Percentiles rank a stretch among this genome's conserved stretches.
Evolutionary conservation across 2,329 filamentous ascomycete genomes (phyloP).

Genomic region (Scorias spongiosa): DNA sequence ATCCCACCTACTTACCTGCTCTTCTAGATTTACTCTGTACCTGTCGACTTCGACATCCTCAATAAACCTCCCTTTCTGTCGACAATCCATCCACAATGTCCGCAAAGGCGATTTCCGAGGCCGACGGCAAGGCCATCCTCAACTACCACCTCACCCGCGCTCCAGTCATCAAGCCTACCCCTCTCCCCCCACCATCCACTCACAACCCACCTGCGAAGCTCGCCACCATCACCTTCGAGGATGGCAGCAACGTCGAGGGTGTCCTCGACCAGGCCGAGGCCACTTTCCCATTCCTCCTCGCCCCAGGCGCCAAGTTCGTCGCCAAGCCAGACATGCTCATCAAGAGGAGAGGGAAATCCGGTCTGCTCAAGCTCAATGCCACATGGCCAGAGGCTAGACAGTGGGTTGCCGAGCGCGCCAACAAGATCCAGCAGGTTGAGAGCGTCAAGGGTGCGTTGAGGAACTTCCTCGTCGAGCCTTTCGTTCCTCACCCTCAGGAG

Average conservation of each 20-base stretch:
- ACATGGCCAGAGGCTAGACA: constrained; percentile 84
- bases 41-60: too few relatives aligned
- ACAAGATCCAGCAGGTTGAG: constrained; percentile 88
- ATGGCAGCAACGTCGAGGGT: constrained; percentile 65
- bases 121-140: constrained; percentile 99
- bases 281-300: constrained; percentile 91
- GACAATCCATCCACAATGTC: constrained; percentile 43
- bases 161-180: constrained; percentile 92
- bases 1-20: too few relatives aligned
- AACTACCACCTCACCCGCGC: constrained; percentile 99
- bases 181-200: constrained; percentile 65
- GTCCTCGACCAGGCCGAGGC: constrained; percentile 91
- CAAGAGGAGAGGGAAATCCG: constrained; percentile 98
- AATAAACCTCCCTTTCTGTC: too few relatives aligned
- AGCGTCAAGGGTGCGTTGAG: constrained; percentile 74
- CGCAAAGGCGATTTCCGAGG: constrained; percentile 94
- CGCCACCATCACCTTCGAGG: constrained; percentile 83
- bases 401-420: constrained; percentile 85
- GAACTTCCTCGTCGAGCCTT: constrained; percentile 96
- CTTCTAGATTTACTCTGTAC: too few relatives aligned
- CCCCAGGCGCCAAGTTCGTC: constrained; percentile 75
- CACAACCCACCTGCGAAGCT: constrained; percentile 90
- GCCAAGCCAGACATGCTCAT: constrained; percentile 99
- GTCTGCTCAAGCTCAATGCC: constrained; percentile 92
- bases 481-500: constrained; percentile 85